These are phyloP conservation scores for Chrysophaeum taylorii DNA, from an alignment of 352 stramenopile genomes.

Conservation along the genomic window DNA sequence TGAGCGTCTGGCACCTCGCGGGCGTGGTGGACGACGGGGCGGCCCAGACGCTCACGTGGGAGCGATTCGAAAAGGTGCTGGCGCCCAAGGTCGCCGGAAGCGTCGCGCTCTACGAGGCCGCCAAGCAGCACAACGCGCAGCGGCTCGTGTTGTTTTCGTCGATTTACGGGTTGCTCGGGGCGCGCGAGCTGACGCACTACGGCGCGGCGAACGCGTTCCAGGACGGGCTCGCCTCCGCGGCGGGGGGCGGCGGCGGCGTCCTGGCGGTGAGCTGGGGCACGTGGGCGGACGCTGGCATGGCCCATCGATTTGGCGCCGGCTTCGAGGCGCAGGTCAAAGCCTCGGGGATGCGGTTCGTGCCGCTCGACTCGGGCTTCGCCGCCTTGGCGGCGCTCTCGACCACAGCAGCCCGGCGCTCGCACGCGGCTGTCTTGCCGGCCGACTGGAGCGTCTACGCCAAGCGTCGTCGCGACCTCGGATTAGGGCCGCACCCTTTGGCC, in stretches of 20 bases:
- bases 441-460: not conserved
- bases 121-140: not conserved
- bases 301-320: not conserved
- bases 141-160: constrained; percentile 1
- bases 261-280: constrained; percentile 6
- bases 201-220: constrained; percentile 12
- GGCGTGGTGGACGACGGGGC: constrained; percentile 6
- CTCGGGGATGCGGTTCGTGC: not conserved
- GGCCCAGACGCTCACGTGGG: not conserved
- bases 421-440: not conserved
- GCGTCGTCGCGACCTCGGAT: not conserved
- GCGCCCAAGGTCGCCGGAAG: not conserved
- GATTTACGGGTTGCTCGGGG: constrained; percentile 3
- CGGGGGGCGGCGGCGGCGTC: not conserved
- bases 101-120: not conserved
- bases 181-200: not conserved
- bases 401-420: not conserved
- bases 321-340: not conserved
- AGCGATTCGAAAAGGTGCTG: not conserved
- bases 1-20: constrained; percentile 12
- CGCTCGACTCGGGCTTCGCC: constrained; percentile 1
- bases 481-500: not conserved
- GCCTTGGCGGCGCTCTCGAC: not conserved
- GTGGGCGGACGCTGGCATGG: constrained; percentile 11
- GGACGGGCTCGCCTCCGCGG: not conserved